Evolutionary conservation across 805 yeast species (phyloP), one percentile per base, ranked within the genome.

Genomic region (Saccharomyces mikatae): DNA sequence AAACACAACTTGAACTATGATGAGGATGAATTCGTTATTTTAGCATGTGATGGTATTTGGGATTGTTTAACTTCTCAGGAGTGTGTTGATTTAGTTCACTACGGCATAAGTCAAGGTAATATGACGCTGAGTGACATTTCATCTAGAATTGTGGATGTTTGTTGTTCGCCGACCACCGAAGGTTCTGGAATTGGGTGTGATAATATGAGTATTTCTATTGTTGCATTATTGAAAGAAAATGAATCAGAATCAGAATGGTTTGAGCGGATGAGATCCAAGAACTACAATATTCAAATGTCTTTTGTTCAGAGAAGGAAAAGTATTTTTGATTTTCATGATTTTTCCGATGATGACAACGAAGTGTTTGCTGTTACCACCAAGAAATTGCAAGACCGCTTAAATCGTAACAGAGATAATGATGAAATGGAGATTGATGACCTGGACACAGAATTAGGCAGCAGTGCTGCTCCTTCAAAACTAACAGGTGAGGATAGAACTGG

Each of bases 1-100:
- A 87, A 82, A 66, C 99, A 92, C 71, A 72, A 76, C 22, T 70
- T 86, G 49, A 78, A 86, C 56, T 75, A 75, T 53, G 73, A 71
- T 6, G 76, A 79, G 49, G 98, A 92, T 71, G 99, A 92, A 75
- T 92, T 92, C 69, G 76, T 92, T 32, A 83, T 92, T 47, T 80
- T 92, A 61, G 99, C 98, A 1, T 92, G 99, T 75, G 99, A 92
- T 71, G 99, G 99, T 67, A 92, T 92, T 66, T 92, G 99, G 98
- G 99, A 92, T 74, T 94, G 98, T 74, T 79, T 90, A 68, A 80
- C 95, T 3, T 87, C 96, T 31, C 98, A 92, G 72, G 90, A 86
- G 70, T 94, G 89, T 68, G 90, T 92, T 48, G 96, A 91, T 71
- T 83, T 94, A 72, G 92, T 92, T 53, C 87, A 97, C 75, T 81